Evolutionary conservation across 1,284 basidiomycete species (phyloP).

Genomic region (Sanguinoderma infundibulare): DNA sequence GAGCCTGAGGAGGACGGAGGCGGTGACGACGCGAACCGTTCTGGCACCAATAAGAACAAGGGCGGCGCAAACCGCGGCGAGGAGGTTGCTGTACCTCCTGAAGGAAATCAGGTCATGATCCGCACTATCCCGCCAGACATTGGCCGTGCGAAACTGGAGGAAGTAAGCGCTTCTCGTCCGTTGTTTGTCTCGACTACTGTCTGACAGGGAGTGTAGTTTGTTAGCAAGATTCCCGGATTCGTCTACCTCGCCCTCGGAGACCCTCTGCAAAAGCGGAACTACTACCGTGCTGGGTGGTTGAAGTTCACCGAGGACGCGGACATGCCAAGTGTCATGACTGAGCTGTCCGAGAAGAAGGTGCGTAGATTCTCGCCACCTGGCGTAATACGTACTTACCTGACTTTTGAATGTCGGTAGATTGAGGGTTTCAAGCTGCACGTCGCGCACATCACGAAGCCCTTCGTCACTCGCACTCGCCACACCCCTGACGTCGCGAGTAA

Average conservation of each 20-base stretch:
- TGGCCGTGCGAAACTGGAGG: constrained; percentile 84
- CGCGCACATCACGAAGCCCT: constrained; percentile 79
- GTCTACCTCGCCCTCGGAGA: constrained; percentile 89
- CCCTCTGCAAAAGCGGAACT: constrained; percentile 87
- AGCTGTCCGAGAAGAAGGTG: constrained; percentile 86
- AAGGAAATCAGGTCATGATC: constrained; percentile 91
- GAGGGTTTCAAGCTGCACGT: constrained; percentile 93
- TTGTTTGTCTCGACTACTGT: constrained; percentile 13
- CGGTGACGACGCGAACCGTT: constrained; percentile 58
- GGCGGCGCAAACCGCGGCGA: constrained; percentile 66
- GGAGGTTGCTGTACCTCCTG: constrained; percentile 76
- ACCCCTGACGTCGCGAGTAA: constrained; percentile 82
- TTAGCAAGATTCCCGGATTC: constrained; percentile 68
- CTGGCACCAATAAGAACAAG: constrained; percentile 55
- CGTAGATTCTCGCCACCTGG: constrained; percentile 17
- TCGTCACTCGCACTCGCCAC: constrained; percentile 76
- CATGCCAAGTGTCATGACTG: constrained; percentile 71
- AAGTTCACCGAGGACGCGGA: constrained; percentile 85
- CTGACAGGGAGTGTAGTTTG: constrained; percentile 49
- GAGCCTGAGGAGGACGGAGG: constrained; percentile 72
- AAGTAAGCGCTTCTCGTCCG: constrained; percentile 52
- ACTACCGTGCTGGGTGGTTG: constrained; percentile 92
- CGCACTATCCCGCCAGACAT: constrained; percentile 92
- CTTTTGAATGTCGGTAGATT: constrained; percentile 68
- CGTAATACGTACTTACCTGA: constrained; percentile 9